Conservation (phyloP, 2,329 filamentous ascomycete genomes). For the Cercospora sp. region DNA sequence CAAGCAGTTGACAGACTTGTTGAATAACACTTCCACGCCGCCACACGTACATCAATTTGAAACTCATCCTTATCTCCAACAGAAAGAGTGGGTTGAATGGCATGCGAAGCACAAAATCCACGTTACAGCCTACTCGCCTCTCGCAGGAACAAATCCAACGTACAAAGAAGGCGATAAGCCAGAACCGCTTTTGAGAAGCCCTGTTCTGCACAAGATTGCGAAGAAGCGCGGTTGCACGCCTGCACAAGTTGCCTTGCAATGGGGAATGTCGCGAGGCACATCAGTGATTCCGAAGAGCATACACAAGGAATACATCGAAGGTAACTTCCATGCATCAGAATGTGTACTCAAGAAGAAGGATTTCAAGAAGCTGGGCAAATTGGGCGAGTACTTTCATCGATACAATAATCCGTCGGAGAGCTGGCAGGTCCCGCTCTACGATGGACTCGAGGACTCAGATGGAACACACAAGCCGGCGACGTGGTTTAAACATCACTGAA, state of each 20-base stretch:
- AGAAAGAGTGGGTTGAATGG: constrained; percentile 30
- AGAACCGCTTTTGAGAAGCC: constrained; percentile 53
- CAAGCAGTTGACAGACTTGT: constrained; percentile 31
- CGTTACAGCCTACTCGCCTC: constrained; percentile 36
- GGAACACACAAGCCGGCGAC: constrained; percentile 30
- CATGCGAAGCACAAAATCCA: constrained; percentile 31
- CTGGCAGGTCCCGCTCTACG: constrained; percentile 42
- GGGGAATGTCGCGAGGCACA: constrained; percentile 57
- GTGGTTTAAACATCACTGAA: constrained; percentile 14
- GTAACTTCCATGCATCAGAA: constrained; percentile 38
- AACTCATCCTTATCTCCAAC: constrained; percentile 37
- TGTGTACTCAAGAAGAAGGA: constrained; percentile 43
- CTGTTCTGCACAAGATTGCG: constrained; percentile 64
- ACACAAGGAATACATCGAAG: constrained; percentile 31
- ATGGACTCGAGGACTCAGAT: constrained; percentile 45
- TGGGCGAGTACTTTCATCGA: constrained; percentile 34
- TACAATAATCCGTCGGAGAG: constrained; percentile 34
- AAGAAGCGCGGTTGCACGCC: constrained; percentile 62
- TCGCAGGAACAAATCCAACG: constrained; percentile 43
- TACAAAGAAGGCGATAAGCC: constrained; percentile 39
- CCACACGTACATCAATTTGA: constrained; percentile 37
- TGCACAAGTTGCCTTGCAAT: constrained; percentile 57
- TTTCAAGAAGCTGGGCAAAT: constrained; percentile 42
- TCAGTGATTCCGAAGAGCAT: constrained; percentile 56
- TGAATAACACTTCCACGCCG: constrained; percentile 30